Evolutionary conservation across 2,329 filamentous ascomycete genomes (phyloP), one percentile per base, ranked within the genome.

Genomic region (Coccinonectria pachysandricola): DNA sequence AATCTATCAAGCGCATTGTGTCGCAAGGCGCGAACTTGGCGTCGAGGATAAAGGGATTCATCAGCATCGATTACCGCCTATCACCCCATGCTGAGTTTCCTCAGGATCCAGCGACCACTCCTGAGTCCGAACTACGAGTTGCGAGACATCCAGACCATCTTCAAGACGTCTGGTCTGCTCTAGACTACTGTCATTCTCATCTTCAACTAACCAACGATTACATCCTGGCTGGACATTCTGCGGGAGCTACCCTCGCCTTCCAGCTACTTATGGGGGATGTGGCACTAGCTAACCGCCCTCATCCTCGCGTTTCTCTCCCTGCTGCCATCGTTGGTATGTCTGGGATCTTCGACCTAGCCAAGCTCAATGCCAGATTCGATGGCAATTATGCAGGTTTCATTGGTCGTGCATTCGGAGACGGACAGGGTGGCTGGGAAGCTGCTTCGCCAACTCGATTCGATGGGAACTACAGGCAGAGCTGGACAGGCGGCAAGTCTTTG

Each of bases 331-430:
- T 81, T 4, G 67, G 74, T 17, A 52, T 80, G 12, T 68, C 69
- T 29, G 79, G 79, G 1, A 71, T 85, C 12, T 83, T 82, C 50
- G 70, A 79, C 43, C 50, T 85, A 7, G 59, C 60, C 6, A 62
- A 62, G 0, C 51, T 83, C 12, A 55, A 63, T 14, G 50, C 57
- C 23, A 57, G 64, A 6, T 57, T 65, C 18, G 48, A 45, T 11
- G 57, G 55, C 5, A 48, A 43, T 15, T 85, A 84, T 46, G 46
- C 53, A 5, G 59, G 60, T 4, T 75, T 85, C 34, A 57, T 79
- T 12, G 42, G 51, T 3, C 62, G 57, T 5, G 76, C 78, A 2
- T 83, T 84, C 50, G 76, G 79, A 0, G 30, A 46, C 2, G 60
- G 70, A 21, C 48, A 49, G 31, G 42, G 37, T 15, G 43, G 30